Percentiles rank a stretch among this genome's conserved stretches.
These are phyloP conservation scores for Papilionanthe hybrid DNA, from an alignment of 116 monocot species.

Conservation along the genomic window DNA sequence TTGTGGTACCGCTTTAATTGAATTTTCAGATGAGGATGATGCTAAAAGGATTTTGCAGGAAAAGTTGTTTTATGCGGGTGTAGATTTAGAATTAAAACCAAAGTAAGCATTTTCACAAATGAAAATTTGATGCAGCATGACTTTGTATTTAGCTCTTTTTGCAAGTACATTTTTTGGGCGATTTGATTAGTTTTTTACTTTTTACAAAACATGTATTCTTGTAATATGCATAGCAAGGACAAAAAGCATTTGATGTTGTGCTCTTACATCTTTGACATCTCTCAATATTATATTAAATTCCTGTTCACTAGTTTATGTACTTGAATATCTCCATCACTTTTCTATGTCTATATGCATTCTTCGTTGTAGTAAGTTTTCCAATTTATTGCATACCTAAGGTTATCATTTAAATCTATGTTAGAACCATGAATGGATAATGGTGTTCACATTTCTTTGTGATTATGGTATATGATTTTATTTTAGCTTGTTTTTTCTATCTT, in stretches of 20 bases:
- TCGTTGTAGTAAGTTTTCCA: neutral
- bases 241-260: neutral
- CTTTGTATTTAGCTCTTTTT: neutral
- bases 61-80: slow-evolving; percentile 52
- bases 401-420: too few species aligned
- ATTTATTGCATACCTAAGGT: neutral
- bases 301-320: neutral
- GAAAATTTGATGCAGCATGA: neutral
- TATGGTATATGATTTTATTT: too few species aligned
- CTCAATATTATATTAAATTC: neutral
- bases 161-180: neutral
- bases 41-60: slow-evolving; percentile 46
- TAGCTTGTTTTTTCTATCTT: too few species aligned
- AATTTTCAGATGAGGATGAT: slow-evolving; percentile 72
- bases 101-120: slow-evolving; percentile 38
- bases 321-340: neutral
- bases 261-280: neutral
- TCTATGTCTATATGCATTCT: neutral
- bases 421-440: neutral
- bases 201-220: slow-evolving; percentile 1
- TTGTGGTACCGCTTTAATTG: slow-evolving; percentile 74
- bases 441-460: neutral
- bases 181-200: neutral
- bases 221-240: neutral
- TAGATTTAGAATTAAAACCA: slow-evolving; percentile 55